Evolutionary conservation across 2,329 filamentous ascomycete genomes (phyloP).

Genomic region (Whalleya microplaca): DNA sequence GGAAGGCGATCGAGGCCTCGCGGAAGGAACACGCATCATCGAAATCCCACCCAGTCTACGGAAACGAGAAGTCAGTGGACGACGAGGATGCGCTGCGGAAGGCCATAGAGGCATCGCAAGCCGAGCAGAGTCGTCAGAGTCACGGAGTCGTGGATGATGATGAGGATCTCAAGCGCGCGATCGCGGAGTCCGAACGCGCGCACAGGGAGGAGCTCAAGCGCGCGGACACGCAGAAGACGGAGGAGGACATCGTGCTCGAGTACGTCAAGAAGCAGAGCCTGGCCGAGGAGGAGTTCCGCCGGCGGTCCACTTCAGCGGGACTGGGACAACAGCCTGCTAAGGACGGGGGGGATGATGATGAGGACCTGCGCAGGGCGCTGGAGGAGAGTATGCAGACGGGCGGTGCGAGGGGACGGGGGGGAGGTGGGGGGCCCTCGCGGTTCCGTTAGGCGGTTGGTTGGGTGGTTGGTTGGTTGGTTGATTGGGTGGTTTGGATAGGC

Average conservation of each 20-base stretch:
- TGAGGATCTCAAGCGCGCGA: constrained; percentile 49
- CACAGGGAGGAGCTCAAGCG: constrained; percentile 49
- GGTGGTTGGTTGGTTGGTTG: no score
- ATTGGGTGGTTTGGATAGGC: no score
- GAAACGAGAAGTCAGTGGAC: constrained; percentile 11
- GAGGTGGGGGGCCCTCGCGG: constrained; percentile 29
- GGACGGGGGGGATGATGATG: constrained; percentile 27
- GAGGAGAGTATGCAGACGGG: constrained; percentile 35
- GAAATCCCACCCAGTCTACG: background rate
- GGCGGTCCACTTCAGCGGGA: constrained; percentile 41
- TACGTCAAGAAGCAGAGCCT: constrained; percentile 79
- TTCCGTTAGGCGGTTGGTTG: background rate
- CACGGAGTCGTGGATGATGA: no score
- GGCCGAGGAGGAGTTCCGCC: constrained; percentile 62
- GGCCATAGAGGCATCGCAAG: constrained; percentile 47
- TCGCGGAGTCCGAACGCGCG: constrained; percentile 51
- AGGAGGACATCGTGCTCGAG: constrained; percentile 76
- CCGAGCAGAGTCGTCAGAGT: constrained; percentile 20
- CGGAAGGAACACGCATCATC: constrained; percentile 32
- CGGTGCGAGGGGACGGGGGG: constrained; percentile 13
- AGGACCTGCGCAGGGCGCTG: constrained; percentile 32
- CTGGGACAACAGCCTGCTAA: constrained; percentile 35
- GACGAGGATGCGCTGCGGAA: constrained; percentile 42
- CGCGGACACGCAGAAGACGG: constrained; percentile 51
- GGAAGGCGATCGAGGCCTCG: constrained; percentile 46